phyloP scores from a whole-genome alignment of 768 basidiomycete genomes.

The Boletus patriciae region DNA sequence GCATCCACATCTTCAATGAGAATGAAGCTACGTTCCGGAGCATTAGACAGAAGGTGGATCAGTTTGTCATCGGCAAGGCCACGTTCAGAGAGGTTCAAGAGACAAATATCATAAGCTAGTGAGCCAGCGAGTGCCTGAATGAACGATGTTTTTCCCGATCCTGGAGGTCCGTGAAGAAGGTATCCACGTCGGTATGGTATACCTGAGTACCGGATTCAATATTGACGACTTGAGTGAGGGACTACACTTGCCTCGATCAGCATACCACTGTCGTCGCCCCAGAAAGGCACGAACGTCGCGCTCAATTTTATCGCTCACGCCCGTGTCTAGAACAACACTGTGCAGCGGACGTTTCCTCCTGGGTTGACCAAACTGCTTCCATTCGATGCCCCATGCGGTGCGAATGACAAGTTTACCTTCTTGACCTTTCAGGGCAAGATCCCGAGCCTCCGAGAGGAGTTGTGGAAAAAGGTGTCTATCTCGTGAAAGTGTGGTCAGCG shows the following conservation, averaged over 20 bases:
- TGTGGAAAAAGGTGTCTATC: constrained; percentile 79
- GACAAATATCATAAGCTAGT: constrained; percentile 91
- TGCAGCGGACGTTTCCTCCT: constrained; percentile 79
- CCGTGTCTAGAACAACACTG: constrained; percentile 85
- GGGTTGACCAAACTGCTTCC: constrained; percentile 94
- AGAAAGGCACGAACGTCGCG: constrained; percentile 81
- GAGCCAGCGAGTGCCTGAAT: constrained; percentile 96
- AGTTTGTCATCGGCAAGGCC: constrained; percentile 97
- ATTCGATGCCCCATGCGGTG: constrained; percentile 95
- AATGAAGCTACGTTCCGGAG: constrained; percentile 90
- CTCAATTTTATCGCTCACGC: constrained; percentile 83
- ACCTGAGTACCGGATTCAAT: constrained; percentile 47
- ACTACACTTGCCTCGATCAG: constrained; percentile 74
- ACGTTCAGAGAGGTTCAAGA: constrained; percentile 93
- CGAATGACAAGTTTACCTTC: constrained; percentile 96
- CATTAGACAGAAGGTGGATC: constrained; percentile 88
- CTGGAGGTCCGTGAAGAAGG: constrained; percentile 92
- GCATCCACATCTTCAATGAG: constrained; percentile 97
- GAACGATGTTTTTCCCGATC: constrained; percentile 97
- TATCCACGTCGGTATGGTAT: constrained; percentile 98
- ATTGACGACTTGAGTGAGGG: neutral
- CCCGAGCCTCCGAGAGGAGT: constrained; percentile 85
- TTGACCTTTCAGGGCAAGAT: constrained; percentile 79
- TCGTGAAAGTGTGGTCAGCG: constrained; percentile 85
- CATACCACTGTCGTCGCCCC: constrained; percentile 87